phyloP scores from a whole-genome alignment of 306 rosid species.

The Chamaecrista fasciculata region DNA sequence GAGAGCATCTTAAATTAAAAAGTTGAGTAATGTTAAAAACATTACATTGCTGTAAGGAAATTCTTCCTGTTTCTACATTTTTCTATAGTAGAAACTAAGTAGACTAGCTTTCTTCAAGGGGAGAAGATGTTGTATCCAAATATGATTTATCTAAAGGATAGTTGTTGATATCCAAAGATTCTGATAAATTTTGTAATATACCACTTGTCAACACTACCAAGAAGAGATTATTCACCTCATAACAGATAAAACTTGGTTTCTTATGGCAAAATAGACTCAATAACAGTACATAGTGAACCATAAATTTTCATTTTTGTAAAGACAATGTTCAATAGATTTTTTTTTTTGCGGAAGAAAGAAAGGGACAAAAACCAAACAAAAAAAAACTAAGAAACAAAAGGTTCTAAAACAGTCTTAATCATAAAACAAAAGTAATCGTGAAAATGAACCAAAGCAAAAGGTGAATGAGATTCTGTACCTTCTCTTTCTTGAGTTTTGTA shows the following conservation, averaged over 20 bases:
- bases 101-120: slow-evolving; percentile 1
- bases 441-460: not conserved
- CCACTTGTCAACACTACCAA: not conserved
- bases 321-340: not conserved
- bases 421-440: not conserved
- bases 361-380: not conserved
- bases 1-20: not conserved
- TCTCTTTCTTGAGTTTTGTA: slow-evolving; percentile 63
- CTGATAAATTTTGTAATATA: not conserved
- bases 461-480: slow-evolving; percentile 38
- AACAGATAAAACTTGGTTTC: not conserved
- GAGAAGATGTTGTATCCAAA: not conserved
- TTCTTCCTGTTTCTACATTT: not conserved
- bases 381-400: no score
- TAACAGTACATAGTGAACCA: not conserved
- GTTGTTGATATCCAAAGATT: slow-evolving; percentile 1
- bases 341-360: not conserved
- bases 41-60: not conserved
- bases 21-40: not conserved
- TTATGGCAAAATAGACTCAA: not conserved
- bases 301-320: not conserved
- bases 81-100: not conserved
- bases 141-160: not conserved
- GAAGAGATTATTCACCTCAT: not conserved
- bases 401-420: not conserved